Evolutionary conservation across 2,329 filamentous ascomycete genomes (phyloP).

Genomic region (Phyllosticta ampelicida): DNA sequence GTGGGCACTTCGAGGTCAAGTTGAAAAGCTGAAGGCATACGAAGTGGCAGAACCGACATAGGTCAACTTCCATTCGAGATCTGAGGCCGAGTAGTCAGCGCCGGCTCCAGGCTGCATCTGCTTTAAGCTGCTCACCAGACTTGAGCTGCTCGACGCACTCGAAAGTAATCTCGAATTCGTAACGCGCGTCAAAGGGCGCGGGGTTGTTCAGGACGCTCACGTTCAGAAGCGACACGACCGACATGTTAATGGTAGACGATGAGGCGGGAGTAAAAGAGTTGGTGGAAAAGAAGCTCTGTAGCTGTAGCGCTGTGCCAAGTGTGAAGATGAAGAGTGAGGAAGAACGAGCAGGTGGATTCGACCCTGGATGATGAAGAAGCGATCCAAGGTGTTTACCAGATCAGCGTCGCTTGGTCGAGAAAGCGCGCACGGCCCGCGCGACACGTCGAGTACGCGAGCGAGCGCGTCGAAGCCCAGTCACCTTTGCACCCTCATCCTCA

Average conservation of each 20-base stretch:
- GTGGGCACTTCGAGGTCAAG: slow-evolving; percentile 13
- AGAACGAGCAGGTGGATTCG: not conserved
- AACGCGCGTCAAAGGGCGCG: slow-evolving; percentile 81
- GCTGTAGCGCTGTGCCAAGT: not conserved
- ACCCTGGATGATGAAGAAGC: not conserved
- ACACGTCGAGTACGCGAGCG: not conserved
- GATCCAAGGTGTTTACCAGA: not conserved
- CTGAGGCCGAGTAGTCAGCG: slow-evolving; percentile 36
- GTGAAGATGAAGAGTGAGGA: not conserved
- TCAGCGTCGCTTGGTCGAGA: not conserved
- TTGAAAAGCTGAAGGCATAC: slow-evolving; percentile 43
- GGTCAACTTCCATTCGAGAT: slow-evolving; percentile 98
- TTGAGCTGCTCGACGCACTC: slow-evolving; percentile 91
- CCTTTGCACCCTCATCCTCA: not conserved
- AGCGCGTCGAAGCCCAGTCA: not conserved
- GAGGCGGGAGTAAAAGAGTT: not conserved
- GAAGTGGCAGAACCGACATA: slow-evolving; percentile 98
- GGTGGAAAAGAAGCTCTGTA: not conserved
- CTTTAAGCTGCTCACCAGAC: slow-evolving; percentile 53
- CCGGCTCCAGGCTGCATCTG: not conserved
- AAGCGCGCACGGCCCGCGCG: not conserved
- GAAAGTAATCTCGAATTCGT: slow-evolving; percentile 97
- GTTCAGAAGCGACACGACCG: slow-evolving; percentile 88
- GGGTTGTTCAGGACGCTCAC: slow-evolving; percentile 97
- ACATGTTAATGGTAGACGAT: slow-evolving; percentile 53